Base-by-base conservation (phyloP, 1,284 basidiomycete species). In the Pseudozyma sp. region DNA sequence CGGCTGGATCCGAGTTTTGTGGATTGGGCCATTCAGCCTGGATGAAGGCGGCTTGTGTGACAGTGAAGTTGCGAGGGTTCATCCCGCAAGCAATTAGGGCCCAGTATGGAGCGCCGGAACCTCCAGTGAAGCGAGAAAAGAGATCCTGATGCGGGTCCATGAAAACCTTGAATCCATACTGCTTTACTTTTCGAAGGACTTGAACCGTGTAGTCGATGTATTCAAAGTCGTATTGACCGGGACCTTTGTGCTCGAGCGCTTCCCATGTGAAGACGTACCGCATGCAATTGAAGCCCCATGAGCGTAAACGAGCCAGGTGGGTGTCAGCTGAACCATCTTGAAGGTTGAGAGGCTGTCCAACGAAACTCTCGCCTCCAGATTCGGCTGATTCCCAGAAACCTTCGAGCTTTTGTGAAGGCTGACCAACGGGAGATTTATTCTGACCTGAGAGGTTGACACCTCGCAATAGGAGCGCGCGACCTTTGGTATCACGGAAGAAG, bases 111-210 rank as follows among this genome's bases (percentile, higher is more conserved):
- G 96, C 96, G 12, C 96, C 96, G 0, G 94, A 97, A 8, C 96
- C 96, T 21, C 96, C 95, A 6, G 93, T 93, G 87, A 95, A 97
- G 43, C 96, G 92, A 1, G 95, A 97, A 93, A 96, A 98, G 40
- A 91, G 89, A 83, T 99, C 96, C 86, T 98, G 96, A 86, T 99
- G 96, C 6, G 96, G 95, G 84, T 98, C 95, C 89, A 99, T 91
- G 85, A 91, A 97, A 6, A 98, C 86, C 75, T 90, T 90, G 86
- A 99, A 98, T n/a, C 96, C 96, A 82, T 93, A 93, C 62, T 94
- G 91, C 83, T 95, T 95, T 87, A 94, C 94, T 85, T 95, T 95
- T 47, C 90, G 88, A 16, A 98, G 88, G 0, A 97, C 92, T 18
- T 89, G 89, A 21, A 98, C 89, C 5, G 92, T 92, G 81, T 98